Base-by-base conservation (phyloP, 306 rosid genomes). In the Cicer cuneatum region DNA sequence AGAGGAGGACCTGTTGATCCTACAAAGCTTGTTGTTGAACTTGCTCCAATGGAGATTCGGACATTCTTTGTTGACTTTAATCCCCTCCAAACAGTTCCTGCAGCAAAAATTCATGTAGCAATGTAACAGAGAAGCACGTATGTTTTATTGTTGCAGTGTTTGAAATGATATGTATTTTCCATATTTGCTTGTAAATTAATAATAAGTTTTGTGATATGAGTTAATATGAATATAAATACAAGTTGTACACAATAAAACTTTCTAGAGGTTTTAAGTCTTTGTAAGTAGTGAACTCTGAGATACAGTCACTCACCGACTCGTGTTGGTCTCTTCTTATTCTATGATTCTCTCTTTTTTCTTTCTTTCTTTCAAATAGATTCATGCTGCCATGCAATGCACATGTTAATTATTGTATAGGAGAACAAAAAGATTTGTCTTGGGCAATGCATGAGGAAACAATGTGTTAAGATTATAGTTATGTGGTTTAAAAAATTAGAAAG, bases 41-140 rank as follows among this genome's bases (percentile, higher is more conserved):
- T 92, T 66, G 89, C 72, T 72, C 96, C 96, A 7, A 90, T 90
- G 96, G 98, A 92, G 77, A 92, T 92, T 72, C 78, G 98, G 69
- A 88, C 98, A 69, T 90, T 92, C 77, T 62, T 72, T 43, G 45
- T 83, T 49, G 73, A 76, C 51, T 66, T 85, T 40, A 33, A 70
- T 81, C 57, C 79, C 67, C 82, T 78, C 21, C 81, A 65, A 70
- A 71, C 68, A 43, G 79, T 78, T 43, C n/a, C 66, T 38, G 66
- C 47, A 48, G 63, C 63, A 15, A 79, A 73, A 74, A 71, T 15
- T 66, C 70, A 51, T 40, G 73, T 53, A 65, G 74, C 80, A 48
- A 45, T 71, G 74, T 81, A 74, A 12, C 64, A n/a, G 39, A 64
- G 77, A 40, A 43, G 46, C 59, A 53, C 19, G 39, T 62, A 2